Percentiles rank a stretch among this genome's conserved stretches.
These are phyloP conservation scores for Mollisiaceae sp. DNA, from an alignment of 2,329 filamentous ascomycete species.

Conservation along the genomic window DNA sequence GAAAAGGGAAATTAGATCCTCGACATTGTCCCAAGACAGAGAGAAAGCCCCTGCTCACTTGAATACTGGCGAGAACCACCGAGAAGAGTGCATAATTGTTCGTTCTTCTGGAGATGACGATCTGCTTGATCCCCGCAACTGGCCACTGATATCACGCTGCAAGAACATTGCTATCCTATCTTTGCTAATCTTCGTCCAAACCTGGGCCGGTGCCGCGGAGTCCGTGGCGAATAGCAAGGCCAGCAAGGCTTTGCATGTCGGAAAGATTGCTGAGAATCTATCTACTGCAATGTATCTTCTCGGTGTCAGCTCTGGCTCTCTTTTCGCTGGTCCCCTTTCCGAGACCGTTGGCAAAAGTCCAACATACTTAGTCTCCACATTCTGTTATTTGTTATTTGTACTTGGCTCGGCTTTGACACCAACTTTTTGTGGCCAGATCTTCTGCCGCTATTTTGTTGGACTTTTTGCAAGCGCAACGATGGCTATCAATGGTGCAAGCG, in stretches of 20 bases:
- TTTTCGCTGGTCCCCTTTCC: background rate
- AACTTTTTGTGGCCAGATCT: background rate
- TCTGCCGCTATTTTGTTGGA: background rate
- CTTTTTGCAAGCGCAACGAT: slow-evolving; percentile 3
- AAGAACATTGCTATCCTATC: background rate
- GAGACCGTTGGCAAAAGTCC: background rate
- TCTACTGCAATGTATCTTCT: background rate
- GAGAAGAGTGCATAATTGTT: too few species aligned
- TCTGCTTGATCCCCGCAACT: too few species aligned
- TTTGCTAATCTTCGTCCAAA: background rate
- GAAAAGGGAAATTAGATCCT: too few species aligned
- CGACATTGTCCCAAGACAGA: too few species aligned
- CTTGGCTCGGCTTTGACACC: background rate
- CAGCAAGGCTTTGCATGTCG: background rate
- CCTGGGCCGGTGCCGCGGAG: background rate
- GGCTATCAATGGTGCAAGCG: slow-evolving; percentile 7
- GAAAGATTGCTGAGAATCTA: background rate
- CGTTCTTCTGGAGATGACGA: too few species aligned
- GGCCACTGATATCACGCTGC: too few species aligned
- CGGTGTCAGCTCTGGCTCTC: background rate
- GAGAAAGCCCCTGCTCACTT: too few species aligned
- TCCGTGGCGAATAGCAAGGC: background rate
- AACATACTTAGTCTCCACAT: background rate
- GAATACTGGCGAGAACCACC: too few species aligned
- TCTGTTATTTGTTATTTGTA: background rate